phyloP scores from a whole-genome alignment of 2,329 filamentous ascomycete genomes.

The Trichoderma sp. region DNA sequence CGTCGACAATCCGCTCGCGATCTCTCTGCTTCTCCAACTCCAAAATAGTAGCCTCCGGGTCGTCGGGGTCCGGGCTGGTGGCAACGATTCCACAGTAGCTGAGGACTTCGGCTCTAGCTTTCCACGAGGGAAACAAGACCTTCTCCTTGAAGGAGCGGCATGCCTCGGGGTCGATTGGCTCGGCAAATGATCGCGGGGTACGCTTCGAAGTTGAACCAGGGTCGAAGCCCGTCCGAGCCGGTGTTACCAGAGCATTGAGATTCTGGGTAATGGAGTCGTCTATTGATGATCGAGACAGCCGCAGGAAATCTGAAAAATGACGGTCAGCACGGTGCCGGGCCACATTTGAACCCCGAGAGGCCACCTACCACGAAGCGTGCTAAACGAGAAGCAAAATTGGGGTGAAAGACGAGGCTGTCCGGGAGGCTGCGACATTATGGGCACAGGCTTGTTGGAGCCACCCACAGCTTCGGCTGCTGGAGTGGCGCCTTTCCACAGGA shows the following conservation, averaged over 20 bases:
- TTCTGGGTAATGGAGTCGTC: slow-evolving; percentile 94
- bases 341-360: neutral
- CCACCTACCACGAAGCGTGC: slow-evolving; percentile 61
- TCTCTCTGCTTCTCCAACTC: slow-evolving; percentile 68
- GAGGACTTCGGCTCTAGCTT: slow-evolving; percentile 74
- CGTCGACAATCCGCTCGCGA: slow-evolving; percentile 73
- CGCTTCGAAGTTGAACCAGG: slow-evolving; percentile 70
- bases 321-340: neutral
- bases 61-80: slow-evolving; percentile 79
- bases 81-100: slow-evolving; percentile 88
- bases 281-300: slow-evolving; percentile 75
- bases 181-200: slow-evolving; percentile 47
- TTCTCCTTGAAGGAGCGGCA: slow-evolving; percentile 72
- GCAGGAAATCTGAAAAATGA: slow-evolving; percentile 75
- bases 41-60: slow-evolving; percentile 70
- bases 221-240: slow-evolving; percentile 70
- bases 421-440: slow-evolving; percentile 47
- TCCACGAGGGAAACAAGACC: slow-evolving; percentile 86
- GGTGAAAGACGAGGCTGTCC: slow-evolving; percentile 57
- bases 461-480: slow-evolving; percentile 38
- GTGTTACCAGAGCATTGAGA: slow-evolving; percentile 82
- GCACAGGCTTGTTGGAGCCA: slow-evolving; percentile 28
- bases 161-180: slow-evolving; percentile 56
- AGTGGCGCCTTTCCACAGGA: slow-evolving; percentile 48
- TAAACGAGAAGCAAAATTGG: slow-evolving; percentile 74